phyloP scores from a whole-genome alignment of 2,329 filamentous ascomycete genomes.

The Hypoxylon rubiginosum region DNA sequence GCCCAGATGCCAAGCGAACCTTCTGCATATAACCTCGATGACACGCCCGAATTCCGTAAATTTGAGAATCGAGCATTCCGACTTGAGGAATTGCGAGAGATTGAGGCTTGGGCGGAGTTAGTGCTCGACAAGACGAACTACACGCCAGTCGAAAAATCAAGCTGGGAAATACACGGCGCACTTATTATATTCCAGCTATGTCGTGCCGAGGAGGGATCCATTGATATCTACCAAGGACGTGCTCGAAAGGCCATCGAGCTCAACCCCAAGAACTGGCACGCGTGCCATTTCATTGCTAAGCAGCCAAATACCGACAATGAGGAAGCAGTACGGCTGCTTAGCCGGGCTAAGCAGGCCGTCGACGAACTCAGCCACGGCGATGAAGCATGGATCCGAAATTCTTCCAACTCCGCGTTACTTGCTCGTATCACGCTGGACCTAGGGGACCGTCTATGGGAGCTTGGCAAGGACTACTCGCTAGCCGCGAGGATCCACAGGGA shows the following conservation, averaged over 20 bases:
- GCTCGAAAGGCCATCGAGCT: slow-evolving; percentile 47
- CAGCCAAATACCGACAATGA: slow-evolving; percentile 44
- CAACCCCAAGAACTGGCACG: slow-evolving; percentile 50
- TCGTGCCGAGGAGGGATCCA: slow-evolving; percentile 36
- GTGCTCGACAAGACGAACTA: slow-evolving; percentile 40
- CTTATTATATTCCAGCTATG: slow-evolving; percentile 49
- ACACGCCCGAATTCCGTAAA: slow-evolving; percentile 16
- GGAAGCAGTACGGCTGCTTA: slow-evolving; percentile 46
- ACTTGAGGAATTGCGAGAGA: slow-evolving; percentile 40
- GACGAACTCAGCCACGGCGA: slow-evolving; percentile 41
- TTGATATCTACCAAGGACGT: slow-evolving; percentile 45
- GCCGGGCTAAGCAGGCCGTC: slow-evolving; percentile 45
- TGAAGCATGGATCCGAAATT: slow-evolving; percentile 40
- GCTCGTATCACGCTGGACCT: slow-evolving; percentile 50
- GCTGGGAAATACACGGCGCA: slow-evolving; percentile 51
- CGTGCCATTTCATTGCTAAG: slow-evolving; percentile 50
- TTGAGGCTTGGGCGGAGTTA: slow-evolving; percentile 46
- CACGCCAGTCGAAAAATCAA: slow-evolving; percentile 42
- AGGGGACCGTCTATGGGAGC: slow-evolving; percentile 49
- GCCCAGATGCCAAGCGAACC: slow-evolving; percentile 44
- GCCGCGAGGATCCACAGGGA: slow-evolving; percentile 49
- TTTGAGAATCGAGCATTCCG: slow-evolving; percentile 44
- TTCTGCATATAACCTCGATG: slow-evolving; percentile 28
- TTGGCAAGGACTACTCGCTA: slow-evolving; percentile 40
- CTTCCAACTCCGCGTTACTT: slow-evolving; percentile 47